Percentiles rank a stretch among this genome's conserved stretches.
Evolutionary conservation across 441 rosid species (phyloP).

Genomic region (Omphalea diandra): DNA sequence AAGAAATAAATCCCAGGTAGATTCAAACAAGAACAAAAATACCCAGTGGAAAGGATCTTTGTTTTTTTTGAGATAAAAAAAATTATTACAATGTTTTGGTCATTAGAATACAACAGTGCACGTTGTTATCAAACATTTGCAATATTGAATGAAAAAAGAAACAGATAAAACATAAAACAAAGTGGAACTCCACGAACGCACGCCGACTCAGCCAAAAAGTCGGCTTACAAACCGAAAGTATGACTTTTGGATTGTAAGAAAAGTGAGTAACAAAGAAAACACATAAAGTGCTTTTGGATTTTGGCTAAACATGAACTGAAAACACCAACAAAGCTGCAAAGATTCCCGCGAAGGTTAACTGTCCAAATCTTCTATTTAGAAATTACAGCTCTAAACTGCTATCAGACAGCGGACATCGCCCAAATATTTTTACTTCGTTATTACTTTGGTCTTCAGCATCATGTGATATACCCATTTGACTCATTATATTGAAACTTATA

Average conservation of each 20-base stretch:
- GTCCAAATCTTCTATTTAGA: constrained; percentile 16
- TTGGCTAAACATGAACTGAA: neutral
- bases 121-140: constrained; percentile 34
- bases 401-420: no score
- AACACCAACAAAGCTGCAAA: constrained; percentile 3
- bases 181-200: constrained; percentile 17
- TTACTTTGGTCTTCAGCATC: neutral
- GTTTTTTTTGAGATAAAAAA: neutral
- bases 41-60: constrained; percentile 7
- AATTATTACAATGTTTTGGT: neutral
- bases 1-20: constrained; percentile 24
- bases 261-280: neutral
- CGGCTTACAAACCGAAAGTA: constrained; percentile 44
- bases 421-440: neutral
- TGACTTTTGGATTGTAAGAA: neutral
- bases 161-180: constrained; percentile 10
- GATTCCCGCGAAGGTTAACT: constrained; percentile 29
- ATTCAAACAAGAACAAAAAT: constrained; percentile 11
- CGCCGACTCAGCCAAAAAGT: constrained; percentile 45
- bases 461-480: no score
- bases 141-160: constrained; percentile 3
- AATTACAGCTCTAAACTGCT: no score
- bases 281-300: neutral
- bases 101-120: constrained; percentile 36
- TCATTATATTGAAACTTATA: no score